Base-by-base conservation (phyloP, 805 yeast genomes). In the Wickerhamomyces canadensis region DNA sequence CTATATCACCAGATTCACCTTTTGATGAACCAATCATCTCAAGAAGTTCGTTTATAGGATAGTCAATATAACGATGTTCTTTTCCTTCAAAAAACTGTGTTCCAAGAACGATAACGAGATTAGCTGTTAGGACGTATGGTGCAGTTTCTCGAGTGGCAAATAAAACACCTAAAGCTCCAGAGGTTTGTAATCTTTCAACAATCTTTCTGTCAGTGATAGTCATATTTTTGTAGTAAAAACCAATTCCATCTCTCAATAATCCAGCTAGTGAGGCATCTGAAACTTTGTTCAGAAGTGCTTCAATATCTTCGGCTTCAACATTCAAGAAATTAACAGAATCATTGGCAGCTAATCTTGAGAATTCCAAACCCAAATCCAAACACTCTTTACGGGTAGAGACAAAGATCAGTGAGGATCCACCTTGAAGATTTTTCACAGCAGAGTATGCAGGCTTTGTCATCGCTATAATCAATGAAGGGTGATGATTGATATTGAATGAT, bases 1-100 rank as follows among this genome's bases (percentile, higher is more conserved):
- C 72, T 6, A 56, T 51, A 1, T 60, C 56, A 3, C 55, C 57
- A 9, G 49, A 44, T 3, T 42, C 48, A 14, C 47, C 45, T 14
- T 60, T 52, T 0, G 71, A 62, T 28, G 63, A 54, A 2, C 78
- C 75, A 40, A 80, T 60, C 86, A 84, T 82, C 46, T 81, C 91
- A 34, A 77, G 51, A 1, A 85, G 28, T 10, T 77, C 81, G 42
- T 68, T 72, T 19, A 85, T 67, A 1, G 86, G 65, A 52, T 86
- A 89, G 54, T 81, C 84, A 30, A 78, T 57, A 44, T 72, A 75
- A 23, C 89, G 62, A 48, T 80, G 85, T 46, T 84, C 95, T 34
- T 68, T 72, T 0, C 85, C 91, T 31, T 85, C 93, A 51, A 66
- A 82, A 15, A 59, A 65, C 48, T 76, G 80, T 0, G 96, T 87